phyloP scores from a whole-genome alignment of 2,329 filamentous ascomycete species.

The Madurella fahalii region DNA sequence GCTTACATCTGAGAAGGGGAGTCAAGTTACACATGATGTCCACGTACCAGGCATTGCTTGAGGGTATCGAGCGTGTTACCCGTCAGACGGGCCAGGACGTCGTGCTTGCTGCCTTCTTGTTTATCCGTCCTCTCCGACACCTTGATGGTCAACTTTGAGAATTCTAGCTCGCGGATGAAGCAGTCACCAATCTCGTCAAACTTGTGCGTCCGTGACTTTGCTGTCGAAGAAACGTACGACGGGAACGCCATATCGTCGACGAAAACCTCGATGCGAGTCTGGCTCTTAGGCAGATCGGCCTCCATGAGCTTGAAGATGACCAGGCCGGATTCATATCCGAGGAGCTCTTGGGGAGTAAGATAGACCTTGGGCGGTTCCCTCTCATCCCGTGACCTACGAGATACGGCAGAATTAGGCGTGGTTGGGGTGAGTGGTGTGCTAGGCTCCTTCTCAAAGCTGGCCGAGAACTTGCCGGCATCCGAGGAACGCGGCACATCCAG shows the following conservation, averaged over 20 bases:
- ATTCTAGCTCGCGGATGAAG: slow-evolving; percentile 94
- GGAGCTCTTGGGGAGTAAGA: slow-evolving; percentile 73
- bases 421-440: slow-evolving; percentile 40
- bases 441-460: slow-evolving; percentile 32
- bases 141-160: slow-evolving; percentile 86
- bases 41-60: slow-evolving; percentile 75
- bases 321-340: slow-evolving; percentile 84
- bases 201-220: slow-evolving; percentile 62
- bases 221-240: slow-evolving; percentile 76
- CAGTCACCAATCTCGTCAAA: slow-evolving; percentile 95
- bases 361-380: slow-evolving; percentile 69
- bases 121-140: slow-evolving; percentile 76
- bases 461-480: slow-evolving; percentile 44
- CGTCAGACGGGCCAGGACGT: slow-evolving; percentile 74
- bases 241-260: slow-evolving; percentile 96
- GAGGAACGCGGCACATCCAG: slow-evolving; percentile 21
- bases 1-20: not conserved
- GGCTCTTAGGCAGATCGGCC: slow-evolving; percentile 71
- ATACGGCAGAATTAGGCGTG: slow-evolving; percentile 42
- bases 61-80: slow-evolving; percentile 84
- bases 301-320: slow-evolving; percentile 94
- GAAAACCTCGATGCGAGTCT: slow-evolving; percentile 78
- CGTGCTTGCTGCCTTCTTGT: slow-evolving; percentile 66
- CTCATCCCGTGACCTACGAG: slow-evolving; percentile 48
- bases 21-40: not conserved